phyloP scores from a whole-genome alignment of 129 eudicot species.

The Flaveria bidentis region DNA sequence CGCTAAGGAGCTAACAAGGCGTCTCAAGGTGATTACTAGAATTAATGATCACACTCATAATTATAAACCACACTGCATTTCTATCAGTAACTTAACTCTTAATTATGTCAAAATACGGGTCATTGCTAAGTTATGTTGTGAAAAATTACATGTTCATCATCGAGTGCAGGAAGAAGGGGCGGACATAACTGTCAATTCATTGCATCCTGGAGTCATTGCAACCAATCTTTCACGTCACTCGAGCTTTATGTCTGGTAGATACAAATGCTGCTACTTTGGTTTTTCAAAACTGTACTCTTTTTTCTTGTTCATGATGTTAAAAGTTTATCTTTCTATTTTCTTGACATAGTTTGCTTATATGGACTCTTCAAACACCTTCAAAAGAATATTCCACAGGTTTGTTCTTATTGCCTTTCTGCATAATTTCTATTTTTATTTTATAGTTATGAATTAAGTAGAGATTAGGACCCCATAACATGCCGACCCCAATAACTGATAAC shows the following conservation, averaged over 20 bases:
- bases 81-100: background rate
- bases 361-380: slow-evolving; percentile 24
- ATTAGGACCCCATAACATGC: background rate
- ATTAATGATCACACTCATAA: background rate
- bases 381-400: slow-evolving; percentile 40
- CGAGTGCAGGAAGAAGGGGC: slow-evolving; percentile 37
- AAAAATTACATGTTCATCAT: slow-evolving; percentile 11
- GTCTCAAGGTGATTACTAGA: slow-evolving; percentile 35
- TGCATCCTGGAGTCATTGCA: slow-evolving; percentile 48
- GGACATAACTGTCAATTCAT: slow-evolving; percentile 31
- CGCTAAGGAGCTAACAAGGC: slow-evolving; percentile 44
- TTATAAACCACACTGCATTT: background rate
- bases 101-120: background rate
- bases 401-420: slow-evolving; percentile 2
- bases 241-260: slow-evolving; percentile 24
- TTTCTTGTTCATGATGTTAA: slow-evolving; percentile 13
- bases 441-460: background rate
- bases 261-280: background rate
- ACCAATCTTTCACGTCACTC: slow-evolving; percentile 43
- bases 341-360: slow-evolving; percentile 26
- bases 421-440: background rate
- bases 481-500: background rate
- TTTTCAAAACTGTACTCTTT: background rate
- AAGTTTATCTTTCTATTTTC: background rate
- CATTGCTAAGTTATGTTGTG: background rate